These are phyloP conservation scores for Paraphaeosphaeria sporulosa DNA, from an alignment of 2,329 filamentous ascomycete species.

Conservation along the genomic window DNA sequence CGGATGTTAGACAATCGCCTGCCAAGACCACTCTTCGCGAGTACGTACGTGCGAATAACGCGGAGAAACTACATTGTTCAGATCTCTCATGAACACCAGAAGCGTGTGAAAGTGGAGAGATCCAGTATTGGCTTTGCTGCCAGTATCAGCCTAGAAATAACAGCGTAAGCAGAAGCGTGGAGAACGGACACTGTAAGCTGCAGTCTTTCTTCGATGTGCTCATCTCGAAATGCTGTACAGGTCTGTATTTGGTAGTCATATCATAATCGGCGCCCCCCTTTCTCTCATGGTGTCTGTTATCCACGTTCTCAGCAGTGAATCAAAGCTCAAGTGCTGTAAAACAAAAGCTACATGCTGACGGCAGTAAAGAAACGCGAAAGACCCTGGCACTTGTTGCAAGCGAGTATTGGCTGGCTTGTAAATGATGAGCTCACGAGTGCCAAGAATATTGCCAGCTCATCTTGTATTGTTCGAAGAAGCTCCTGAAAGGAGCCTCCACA, in stretches of 20 bases:
- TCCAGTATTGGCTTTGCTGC: background rate
- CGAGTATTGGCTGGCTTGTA: slow-evolving; percentile 18
- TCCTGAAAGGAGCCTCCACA: background rate
- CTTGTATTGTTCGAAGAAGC: slow-evolving; percentile 8
- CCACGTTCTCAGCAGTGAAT: background rate
- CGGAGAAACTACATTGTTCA: background rate
- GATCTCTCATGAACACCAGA: background rate
- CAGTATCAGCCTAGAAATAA: background rate
- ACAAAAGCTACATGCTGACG: slow-evolving; percentile 45
- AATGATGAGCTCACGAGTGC: slow-evolving; percentile 17
- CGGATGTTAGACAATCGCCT: background rate
- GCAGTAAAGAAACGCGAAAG: slow-evolving; percentile 24
- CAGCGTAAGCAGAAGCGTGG: background rate
- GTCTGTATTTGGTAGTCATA: background rate
- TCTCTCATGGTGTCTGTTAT: slow-evolving; percentile 12
- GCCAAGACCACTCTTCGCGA: background rate
- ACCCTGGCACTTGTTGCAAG: slow-evolving; percentile 10
- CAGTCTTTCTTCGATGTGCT: too few species aligned
- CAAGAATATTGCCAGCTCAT: slow-evolving; percentile 26
- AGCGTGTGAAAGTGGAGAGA: background rate
- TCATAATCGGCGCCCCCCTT: background rate
- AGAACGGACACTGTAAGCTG: too few species aligned
- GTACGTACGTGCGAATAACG: background rate
- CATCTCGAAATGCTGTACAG: background rate
- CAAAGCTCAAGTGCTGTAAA: slow-evolving; percentile 19